Base-by-base conservation (phyloP, 192 early-diverging fungal genomes). In the Mortierella hygrophila region DNA sequence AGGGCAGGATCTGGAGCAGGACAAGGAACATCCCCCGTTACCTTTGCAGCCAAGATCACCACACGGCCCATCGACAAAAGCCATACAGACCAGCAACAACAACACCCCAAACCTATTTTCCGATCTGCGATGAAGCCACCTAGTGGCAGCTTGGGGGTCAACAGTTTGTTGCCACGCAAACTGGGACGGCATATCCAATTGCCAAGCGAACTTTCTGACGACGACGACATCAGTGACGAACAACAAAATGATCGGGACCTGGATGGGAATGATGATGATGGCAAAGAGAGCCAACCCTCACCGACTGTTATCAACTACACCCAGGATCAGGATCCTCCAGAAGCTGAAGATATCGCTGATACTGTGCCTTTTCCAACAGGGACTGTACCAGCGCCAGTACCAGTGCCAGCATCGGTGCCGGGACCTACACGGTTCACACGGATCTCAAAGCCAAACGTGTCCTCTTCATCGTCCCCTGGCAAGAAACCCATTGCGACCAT, bases 181-280 rank as follows among this genome's bases (percentile, higher is more conserved):
- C 60, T 77, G 5, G 84, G 41, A n/a, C 79, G 84, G 29, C 79
- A 81, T 74, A 86, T 86, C 46, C 84, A 86, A 55, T 54, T 86
- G 21, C 84, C 84, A 20, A 78, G 47, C 4, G 84, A 86, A 26
- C 40, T 69, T 35, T 54, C 74, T 6, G 74, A 72, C 26, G 69
- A 75, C 21, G 78, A 79, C 0, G 77, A 83, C 1, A 32, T 40
- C 6, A 15, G 41, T 18, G 54, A n/a, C 57, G 26, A 15, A 40
- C 13, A 42, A 38, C 32, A 6, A 18, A 52, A 4, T 20, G 49
- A 52, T 21, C 15, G 41, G 8, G 44, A 54, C 29, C 3, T n/a
- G 41, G 35, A 76, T 0, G 46, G 38, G 3, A 8, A 54, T 42
- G 49, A 52, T 41, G 26, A 41, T 2, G 70, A 69, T 55, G 13